Percentiles rank a stretch among this genome's conserved stretches.
Conservation (phyloP, 495 filamentous ascomycete genomes). For the Tuber melanosporum region DNA sequence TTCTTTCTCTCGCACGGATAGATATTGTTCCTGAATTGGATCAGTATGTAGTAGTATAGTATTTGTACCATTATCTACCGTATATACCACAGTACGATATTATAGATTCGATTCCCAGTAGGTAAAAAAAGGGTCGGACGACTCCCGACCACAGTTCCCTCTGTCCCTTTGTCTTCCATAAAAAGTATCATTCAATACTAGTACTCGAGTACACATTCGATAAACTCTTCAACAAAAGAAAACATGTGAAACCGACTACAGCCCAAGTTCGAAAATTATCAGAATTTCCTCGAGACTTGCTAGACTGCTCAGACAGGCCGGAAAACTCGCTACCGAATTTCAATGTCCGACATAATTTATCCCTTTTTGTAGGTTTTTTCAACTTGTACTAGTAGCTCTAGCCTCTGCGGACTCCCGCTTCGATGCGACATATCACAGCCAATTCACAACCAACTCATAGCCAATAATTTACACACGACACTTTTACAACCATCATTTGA, state of each 20-base stretch:
- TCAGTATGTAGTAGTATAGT: background rate
- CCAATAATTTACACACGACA: background rate
- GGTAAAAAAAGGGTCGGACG: background rate
- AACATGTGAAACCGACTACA: background rate
- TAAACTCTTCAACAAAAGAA: background rate
- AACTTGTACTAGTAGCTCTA: background rate
- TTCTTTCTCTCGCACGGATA: background rate
- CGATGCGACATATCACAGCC: background rate
- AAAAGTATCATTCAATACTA: background rate
- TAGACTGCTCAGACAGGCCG: background rate
- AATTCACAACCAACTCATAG: background rate
- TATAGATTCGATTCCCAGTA: background rate
- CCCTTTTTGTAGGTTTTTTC: constrained; percentile 3
- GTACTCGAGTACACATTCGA: background rate
- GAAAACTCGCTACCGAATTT: constrained; percentile 29
- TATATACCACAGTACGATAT: background rate
- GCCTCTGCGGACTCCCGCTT: constrained; percentile 16
- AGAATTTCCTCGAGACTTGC: background rate
- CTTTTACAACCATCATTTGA: constrained; percentile 4
- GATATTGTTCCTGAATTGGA: background rate
- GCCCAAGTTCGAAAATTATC: background rate
- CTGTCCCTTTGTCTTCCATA: background rate
- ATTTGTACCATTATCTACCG: too few species aligned
- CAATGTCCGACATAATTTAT: constrained; percentile 4
- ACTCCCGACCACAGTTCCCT: background rate